These are phyloP conservation scores for Prinsepia uniflora DNA, from an alignment of 306 rosid genomes.

Conservation along the genomic window DNA sequence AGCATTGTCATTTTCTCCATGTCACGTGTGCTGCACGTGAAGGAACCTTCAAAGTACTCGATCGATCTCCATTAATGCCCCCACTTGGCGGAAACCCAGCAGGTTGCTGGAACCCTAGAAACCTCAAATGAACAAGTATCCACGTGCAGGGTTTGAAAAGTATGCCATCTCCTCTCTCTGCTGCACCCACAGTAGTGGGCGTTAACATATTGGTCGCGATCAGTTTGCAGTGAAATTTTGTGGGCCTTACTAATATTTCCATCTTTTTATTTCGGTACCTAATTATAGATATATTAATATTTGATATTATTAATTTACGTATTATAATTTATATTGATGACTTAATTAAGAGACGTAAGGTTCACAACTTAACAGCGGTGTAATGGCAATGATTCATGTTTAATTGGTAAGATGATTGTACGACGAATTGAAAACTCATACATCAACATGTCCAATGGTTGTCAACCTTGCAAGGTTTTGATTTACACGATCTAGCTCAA, in stretches of 20 bases:
- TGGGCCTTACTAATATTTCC: background rate
- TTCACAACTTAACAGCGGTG: too few species aligned
- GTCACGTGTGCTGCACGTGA: conserved; percentile 28
- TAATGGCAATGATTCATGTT: too few species aligned
- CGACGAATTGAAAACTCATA: too few species aligned
- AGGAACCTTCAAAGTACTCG: background rate
- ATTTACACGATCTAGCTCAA: too few species aligned
- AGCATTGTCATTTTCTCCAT: background rate
- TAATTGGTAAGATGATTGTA: too few species aligned
- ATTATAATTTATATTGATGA: too few species aligned
- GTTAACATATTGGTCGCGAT: background rate
- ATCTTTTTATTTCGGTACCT: too few species aligned
- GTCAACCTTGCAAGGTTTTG: too few species aligned
- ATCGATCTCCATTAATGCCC: background rate
- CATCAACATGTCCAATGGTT: too few species aligned
- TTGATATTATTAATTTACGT: too few species aligned
- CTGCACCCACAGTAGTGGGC: background rate
- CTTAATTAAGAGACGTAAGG: too few species aligned
- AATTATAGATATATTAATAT: too few species aligned
- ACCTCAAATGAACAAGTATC: conserved; percentile 5
- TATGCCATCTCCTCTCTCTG: background rate
- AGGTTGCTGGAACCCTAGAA: background rate
- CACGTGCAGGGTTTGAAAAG: conserved; percentile 30
- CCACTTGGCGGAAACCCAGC: background rate
- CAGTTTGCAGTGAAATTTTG: background rate